Percentiles rank a stretch among this genome's conserved stretches.
These are phyloP conservation scores for Luvunga scandens DNA, from an alignment of 345 rosid genomes.

Conservation along the genomic window DNA sequence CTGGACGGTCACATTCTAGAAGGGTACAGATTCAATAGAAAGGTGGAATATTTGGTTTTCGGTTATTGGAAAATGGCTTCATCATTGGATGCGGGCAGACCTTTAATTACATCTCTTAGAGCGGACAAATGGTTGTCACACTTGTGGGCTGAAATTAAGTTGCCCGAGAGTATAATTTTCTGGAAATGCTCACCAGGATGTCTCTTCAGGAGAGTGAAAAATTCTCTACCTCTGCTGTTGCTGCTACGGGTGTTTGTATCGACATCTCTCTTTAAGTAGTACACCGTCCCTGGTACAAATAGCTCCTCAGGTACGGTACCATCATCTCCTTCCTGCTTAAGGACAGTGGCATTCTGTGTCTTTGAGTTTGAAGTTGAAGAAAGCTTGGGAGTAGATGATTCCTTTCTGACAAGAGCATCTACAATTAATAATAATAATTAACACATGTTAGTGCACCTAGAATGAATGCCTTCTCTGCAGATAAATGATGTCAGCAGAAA, in stretches of 20 bases:
- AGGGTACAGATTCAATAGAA: neutral
- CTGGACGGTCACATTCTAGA: neutral
- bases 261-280: conserved; percentile 69
- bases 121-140: conserved; percentile 90
- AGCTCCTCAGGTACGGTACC: conserved; percentile 51
- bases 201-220: conserved; percentile 79
- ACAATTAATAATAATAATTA: neutral
- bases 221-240: conserved; percentile 36
- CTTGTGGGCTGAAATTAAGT: conserved; percentile 80
- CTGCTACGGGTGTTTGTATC: conserved; percentile 18
- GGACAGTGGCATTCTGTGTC: conserved; percentile 13
- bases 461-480: neutral
- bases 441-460: neutral
- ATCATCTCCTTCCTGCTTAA: conserved; percentile 20
- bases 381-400: conserved; percentile 16
- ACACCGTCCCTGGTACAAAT: conserved; percentile 72
- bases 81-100: conserved; percentile 46
- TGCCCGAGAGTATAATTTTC: conserved; percentile 77
- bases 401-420: conserved; percentile 16
- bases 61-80: conserved; percentile 42
- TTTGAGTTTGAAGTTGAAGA: conserved; percentile 18
- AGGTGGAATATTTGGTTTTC: neutral
- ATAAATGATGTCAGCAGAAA: neutral
- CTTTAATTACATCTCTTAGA: conserved; percentile 82
- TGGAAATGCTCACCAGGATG: conserved; percentile 83